These are phyloP conservation scores for Eremomyces bilateralis DNA, from an alignment of 495 filamentous ascomycete genomes.

Conservation along the genomic window DNA sequence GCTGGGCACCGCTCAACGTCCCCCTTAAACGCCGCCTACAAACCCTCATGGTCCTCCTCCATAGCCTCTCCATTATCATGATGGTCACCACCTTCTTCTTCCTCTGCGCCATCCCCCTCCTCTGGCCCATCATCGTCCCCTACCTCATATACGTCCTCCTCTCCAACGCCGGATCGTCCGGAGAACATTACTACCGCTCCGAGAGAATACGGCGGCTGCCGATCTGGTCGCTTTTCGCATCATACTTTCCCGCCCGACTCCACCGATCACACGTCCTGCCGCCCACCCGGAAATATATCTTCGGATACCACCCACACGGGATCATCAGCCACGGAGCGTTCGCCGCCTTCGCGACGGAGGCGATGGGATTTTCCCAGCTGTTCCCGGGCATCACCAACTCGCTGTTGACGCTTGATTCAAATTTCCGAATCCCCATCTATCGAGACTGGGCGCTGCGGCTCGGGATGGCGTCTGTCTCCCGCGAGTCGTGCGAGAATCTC, in stretches of 20 bases:
- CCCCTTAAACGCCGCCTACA: constrained; percentile 72
- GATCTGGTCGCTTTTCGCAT: constrained; percentile 74
- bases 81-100: constrained; percentile 72
- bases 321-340: constrained; percentile 94
- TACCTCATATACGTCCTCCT: constrained; percentile 72
- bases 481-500: constrained; percentile 73
- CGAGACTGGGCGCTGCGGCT: constrained; percentile 74
- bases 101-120: constrained; percentile 69
- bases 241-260: constrained; percentile 74
- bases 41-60: constrained; percentile 64
- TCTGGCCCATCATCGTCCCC: constrained; percentile 80
- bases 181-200: constrained; percentile 49
- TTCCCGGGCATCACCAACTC: constrained; percentile 95
- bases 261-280: constrained; percentile 66
- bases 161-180: constrained; percentile 53
- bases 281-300: constrained; percentile 81
- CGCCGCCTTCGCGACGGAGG: constrained; percentile 78
- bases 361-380: constrained; percentile 64
- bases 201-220: constrained; percentile 48
- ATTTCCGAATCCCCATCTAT: constrained; percentile 87
- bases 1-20: constrained; percentile 73
- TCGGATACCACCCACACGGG: constrained; percentile 93
- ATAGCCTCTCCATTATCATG: constrained; percentile 61
- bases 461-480: constrained; percentile 73
- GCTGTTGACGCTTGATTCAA: constrained; percentile 74